These are phyloP conservation scores for Micromonas pusilla DNA, from an alignment of 139 green algal genomes.

Conservation along the genomic window DNA sequence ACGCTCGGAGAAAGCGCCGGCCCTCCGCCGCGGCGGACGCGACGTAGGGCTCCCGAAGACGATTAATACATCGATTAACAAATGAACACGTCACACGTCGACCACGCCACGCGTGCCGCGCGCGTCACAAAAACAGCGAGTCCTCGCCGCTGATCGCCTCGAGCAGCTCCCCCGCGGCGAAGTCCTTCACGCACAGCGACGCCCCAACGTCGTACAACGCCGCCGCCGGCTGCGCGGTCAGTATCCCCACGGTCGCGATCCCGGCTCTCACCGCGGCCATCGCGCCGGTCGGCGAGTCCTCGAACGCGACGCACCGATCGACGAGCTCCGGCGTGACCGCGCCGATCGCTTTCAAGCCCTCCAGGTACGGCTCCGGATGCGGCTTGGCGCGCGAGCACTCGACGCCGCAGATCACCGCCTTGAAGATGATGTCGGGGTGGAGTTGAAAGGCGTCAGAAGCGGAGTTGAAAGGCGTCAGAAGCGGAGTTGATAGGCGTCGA, in stretches of 20 bases:
- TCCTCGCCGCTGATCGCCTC: too few species aligned
- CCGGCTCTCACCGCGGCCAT: conserved; percentile 52
- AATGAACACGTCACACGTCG: too few species aligned
- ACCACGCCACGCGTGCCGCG: too few species aligned
- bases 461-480: too few species aligned
- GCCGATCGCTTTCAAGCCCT: conserved; percentile 48
- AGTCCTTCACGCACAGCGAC: conserved; percentile 11
- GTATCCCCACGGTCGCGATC: conserved; percentile 49
- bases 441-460: too few species aligned
- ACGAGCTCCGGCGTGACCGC: conserved; percentile 34
- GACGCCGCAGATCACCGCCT: conserved; percentile 39
- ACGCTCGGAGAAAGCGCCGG: too few species aligned
- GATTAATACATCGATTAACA: too few species aligned
- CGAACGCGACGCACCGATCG: conserved; percentile 29
- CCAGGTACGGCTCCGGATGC: conserved; percentile 64
- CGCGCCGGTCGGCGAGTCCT: conserved; percentile 51
- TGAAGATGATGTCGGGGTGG: too few species aligned
- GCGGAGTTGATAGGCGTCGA: too few species aligned
- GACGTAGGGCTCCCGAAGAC: too few species aligned
- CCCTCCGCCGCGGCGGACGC: too few species aligned
- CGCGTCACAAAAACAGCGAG: too few species aligned
- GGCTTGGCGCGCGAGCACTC: conserved; percentile 65
- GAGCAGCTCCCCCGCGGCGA: neutral
- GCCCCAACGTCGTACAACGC: conserved; percentile 44
- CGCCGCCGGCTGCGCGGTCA: conserved; percentile 47